Evolutionary conservation across 768 basidiomycete genomes (phyloP).

Genomic region (Dioszegia hungarica): DNA sequence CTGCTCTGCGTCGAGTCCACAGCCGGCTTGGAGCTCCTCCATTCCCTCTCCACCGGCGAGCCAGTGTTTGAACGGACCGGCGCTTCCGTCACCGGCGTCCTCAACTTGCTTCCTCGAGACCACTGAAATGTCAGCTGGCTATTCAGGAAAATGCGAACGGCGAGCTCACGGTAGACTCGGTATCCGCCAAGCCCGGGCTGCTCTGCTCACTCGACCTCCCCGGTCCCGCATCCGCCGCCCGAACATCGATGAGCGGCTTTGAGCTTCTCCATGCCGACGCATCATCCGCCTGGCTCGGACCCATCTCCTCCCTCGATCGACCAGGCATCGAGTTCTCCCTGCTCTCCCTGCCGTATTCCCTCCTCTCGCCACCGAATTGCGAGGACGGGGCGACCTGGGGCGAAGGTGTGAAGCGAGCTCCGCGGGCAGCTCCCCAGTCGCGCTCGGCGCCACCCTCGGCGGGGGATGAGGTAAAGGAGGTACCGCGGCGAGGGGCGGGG

Average conservation of each 20-base stretch:
- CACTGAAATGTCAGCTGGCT: constrained; percentile 37
- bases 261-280: constrained; percentile 39
- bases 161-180: constrained; percentile 62
- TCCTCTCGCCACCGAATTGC: not conserved
- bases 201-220: constrained; percentile 16
- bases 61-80: constrained; percentile 13
- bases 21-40: constrained; percentile 32
- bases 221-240: constrained; percentile 8
- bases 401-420: constrained; percentile 48
- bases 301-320: constrained; percentile 19
- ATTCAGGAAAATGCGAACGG: not conserved
- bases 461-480: constrained; percentile 16
- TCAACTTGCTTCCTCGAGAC: constrained; percentile 46
- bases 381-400: constrained; percentile 11
- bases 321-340: constrained; percentile 34
- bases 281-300: constrained; percentile 35
- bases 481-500: constrained; percentile 49
- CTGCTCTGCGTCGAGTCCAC: constrained; percentile 24
- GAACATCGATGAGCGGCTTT: constrained; percentile 27
- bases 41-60: constrained; percentile 42
- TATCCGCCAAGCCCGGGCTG: constrained; percentile 57
- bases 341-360: constrained; percentile 15
- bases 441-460: constrained; percentile 29
- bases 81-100: constrained; percentile 26
- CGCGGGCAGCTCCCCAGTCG: constrained; percentile 50